These are phyloP conservation scores for Talaromyces amestolkiae DNA, from an alignment of 2,329 filamentous ascomycete genomes.

Conservation along the genomic window DNA sequence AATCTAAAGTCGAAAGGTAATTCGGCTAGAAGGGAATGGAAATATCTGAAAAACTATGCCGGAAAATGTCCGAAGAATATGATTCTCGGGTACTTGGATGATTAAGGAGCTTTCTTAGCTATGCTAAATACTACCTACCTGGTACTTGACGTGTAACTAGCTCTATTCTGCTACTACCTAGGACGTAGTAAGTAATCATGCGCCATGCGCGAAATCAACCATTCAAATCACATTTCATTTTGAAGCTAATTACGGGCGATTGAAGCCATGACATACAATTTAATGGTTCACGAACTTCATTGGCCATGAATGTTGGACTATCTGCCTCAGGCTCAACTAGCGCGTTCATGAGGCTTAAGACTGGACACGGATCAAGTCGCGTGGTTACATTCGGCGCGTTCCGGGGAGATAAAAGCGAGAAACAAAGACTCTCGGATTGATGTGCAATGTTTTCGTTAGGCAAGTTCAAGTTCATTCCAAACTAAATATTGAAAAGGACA, in stretches of 20 bases:
- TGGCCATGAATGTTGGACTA: background rate
- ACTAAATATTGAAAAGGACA: background rate
- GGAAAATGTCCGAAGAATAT: background rate
- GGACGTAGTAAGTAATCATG: background rate
- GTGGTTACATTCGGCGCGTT: background rate
- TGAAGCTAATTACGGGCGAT: background rate
- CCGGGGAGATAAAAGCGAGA: background rate
- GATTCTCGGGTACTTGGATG: background rate
- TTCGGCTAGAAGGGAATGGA: background rate
- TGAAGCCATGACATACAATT: background rate
- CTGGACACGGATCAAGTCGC: background rate
- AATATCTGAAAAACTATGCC: background rate
- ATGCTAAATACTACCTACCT: background rate
- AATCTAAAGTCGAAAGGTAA: background rate
- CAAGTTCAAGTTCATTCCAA: background rate
- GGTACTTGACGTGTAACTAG: too few species aligned
- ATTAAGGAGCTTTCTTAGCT: background rate
- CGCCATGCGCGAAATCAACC: background rate
- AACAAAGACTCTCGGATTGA: background rate
- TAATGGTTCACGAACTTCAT: background rate
- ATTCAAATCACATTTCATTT: background rate
- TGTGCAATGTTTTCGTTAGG: background rate
- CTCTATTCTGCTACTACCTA: background rate
- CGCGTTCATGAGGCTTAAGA: background rate
- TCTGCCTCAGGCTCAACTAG: background rate